Evolutionary conservation across 2,329 filamentous ascomycete genomes (phyloP), one percentile per base, ranked within the genome.

Genomic region (Pyrenochaeta sp.): DNA sequence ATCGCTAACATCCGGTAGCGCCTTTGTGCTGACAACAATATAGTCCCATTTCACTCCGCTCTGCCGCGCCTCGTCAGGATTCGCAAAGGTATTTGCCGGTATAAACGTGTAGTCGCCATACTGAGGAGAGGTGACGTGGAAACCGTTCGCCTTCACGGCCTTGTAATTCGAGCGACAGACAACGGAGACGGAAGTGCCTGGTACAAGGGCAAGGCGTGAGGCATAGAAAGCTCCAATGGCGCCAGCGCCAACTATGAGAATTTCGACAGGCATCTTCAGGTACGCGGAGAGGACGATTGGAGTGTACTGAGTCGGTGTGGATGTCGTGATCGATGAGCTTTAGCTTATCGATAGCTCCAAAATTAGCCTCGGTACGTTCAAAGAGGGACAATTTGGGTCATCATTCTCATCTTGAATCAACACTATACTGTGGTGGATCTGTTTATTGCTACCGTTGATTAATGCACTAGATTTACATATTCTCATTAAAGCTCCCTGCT

Each of bases 161-260:
- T 79, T 74, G 79, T 90, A 91, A 77, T 92, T 92, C 35, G 89
- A 91, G 43, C 90, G 85, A 59, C 89, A 90, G 48, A 90, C 86
- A 39, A 90, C 84, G 4, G 89, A 91, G 44, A 90, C 85, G 51
- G 83, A 78, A 35, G 87, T 78, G 49, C 83, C 81, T 1, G 67
- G 61, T 9, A 85, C 84, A 62, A 84, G 79, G 62, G 89, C 86
- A 14, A 90, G 80, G 18, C 88, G 81, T 6, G 87, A 89, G 41
- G 86, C 88, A 66, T 90, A 90, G 77, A 90, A 90, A 49, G 87
- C 88, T 49, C 88, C 88, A 36, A 91, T 87, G 56, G 88, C 88
- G 60, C 88, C 88, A 18, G 87, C 88, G 68, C 88, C 88, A 53
- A 90, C 83, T 61, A 90, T 87, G 51, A 90, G 81, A 50, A 90